A percentile compares a stretch with the other conserved stretches of the same genome.
Conservation (phyloP, 768 basidiomycete genomes). For the Auriscalpium orientale region DNA sequence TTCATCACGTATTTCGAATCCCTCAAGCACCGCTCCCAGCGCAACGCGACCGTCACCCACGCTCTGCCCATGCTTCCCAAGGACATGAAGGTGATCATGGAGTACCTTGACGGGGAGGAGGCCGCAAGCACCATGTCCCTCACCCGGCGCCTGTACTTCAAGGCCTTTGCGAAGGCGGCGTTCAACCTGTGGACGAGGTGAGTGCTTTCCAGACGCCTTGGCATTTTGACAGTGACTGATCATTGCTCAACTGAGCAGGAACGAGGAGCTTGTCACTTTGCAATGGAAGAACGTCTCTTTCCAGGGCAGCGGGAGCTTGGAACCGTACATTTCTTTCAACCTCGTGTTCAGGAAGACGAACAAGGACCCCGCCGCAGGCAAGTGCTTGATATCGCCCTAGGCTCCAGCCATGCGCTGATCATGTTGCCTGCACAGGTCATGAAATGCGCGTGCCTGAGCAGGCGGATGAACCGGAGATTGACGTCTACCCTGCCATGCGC, state of each 20-base stretch:
- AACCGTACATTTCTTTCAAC: neutral
- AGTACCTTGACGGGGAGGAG: no score
- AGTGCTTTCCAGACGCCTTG: neutral
- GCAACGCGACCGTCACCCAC: neutral
- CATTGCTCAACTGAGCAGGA: neutral
- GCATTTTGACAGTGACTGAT: neutral
- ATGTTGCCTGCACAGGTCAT: neutral
- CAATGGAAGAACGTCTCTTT: neutral
- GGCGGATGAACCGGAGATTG: neutral
- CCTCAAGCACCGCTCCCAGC: neutral
- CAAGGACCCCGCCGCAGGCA: neutral
- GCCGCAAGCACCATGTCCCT: no score
- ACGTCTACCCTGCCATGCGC: neutral
- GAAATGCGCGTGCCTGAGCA: neutral
- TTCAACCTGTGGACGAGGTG: neutral
- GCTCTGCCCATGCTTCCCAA: neutral
- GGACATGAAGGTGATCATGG: neutral
- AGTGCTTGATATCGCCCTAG: neutral
- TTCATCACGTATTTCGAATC: neutral
- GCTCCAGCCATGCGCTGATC: neutral
- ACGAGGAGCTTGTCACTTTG: neutral
- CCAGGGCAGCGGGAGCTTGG: neutral
- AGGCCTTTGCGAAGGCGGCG: neutral
- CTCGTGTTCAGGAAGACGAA: neutral
- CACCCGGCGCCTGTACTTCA: neutral